Evolutionary conservation across 352 stramenopile genomes (phyloP), one percentile per base, ranked within the genome.

Genomic region (Pythium biforme): DNA sequence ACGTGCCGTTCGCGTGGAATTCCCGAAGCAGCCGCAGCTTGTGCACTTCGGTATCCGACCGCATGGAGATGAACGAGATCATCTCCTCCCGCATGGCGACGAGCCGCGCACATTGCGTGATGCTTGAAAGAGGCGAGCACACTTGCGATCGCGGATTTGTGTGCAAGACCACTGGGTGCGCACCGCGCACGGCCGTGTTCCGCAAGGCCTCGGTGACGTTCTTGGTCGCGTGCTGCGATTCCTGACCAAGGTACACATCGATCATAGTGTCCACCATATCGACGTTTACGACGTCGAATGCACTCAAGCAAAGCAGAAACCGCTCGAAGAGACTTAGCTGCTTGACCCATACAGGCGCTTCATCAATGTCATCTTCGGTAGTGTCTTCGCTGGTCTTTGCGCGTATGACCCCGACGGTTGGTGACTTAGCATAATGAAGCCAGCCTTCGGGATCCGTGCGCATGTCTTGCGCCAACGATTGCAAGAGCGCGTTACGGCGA

Each of bases 31-130:
- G 9, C 1, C 48, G 34, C 1, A 64, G 31, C 22, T 53, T 58
- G 10, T 53, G 37, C 0, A 55, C 23, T 6, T 69, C 56, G 4
- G 12, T 31, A 3, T 62, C 29, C 9, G 23, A 34, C 12, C 27
- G n/a, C 52, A 57, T 55, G 22, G 60, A 68, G 17, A 69, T 39
- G 26, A 37, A 46, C 4, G 48, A 31, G 27, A 70, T 45, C 17
- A 22, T 27, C 27, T 67, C 64, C 4, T 69, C 62, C 12, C 62
- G 62, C 27, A 69, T 33, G 5, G 37, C 62, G 3, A 46, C 25
- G 9, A 58, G 45, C 3, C 53, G 46, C 6, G 61, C 53, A 31
- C 47, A 41, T 8, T 58, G 20, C 12, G 46, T 39, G 19, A 68
- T 59, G 15, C 25, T 47, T 12, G 53, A 63, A 23, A 59, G 39